phyloP scores from a whole-genome alignment of 2,329 filamentous ascomycete species.

The Fusarium decemcellulare region DNA sequence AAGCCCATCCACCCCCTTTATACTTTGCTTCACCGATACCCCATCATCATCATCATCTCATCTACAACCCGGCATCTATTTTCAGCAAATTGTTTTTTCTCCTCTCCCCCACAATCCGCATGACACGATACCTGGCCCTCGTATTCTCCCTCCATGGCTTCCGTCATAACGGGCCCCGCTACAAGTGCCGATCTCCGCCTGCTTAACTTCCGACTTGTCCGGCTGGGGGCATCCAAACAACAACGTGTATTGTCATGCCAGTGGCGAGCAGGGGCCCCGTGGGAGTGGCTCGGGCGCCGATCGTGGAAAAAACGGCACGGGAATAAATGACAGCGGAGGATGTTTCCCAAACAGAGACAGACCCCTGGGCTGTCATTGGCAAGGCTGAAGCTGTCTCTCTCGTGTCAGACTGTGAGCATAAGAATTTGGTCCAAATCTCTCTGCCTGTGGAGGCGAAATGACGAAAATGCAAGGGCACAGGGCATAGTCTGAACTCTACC shows the following conservation, averaged over 20 bases:
- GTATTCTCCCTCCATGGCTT: slow-evolving; percentile 5
- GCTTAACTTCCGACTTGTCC: slow-evolving; percentile 9
- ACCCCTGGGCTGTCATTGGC: neutral
- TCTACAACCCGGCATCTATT: slow-evolving; percentile 4
- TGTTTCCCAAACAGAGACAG: neutral
- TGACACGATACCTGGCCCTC: slow-evolving; percentile 6
- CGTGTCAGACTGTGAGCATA: neutral
- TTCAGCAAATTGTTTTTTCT: neutral
- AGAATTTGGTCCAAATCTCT: neutral
- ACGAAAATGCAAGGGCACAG: too few species aligned
- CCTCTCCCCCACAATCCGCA: neutral
- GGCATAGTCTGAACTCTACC: too few species aligned
- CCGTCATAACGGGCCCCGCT: neutral
- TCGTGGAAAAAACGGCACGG: neutral
- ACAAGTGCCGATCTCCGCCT: neutral
- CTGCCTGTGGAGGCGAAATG: too few species aligned
- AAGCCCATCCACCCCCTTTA: slow-evolving; percentile 8
- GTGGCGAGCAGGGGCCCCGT: neutral
- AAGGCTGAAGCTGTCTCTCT: neutral
- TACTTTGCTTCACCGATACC: slow-evolving; percentile 4
- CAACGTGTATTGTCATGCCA: too few species aligned
- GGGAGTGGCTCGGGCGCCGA: neutral
- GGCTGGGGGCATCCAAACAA: neutral
- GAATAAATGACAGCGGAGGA: too few species aligned
- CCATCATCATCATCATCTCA: neutral